These are phyloP conservation scores for Mucor saturninus DNA, from an alignment of 371 early-diverging fungal genomes.

Conservation along the genomic window DNA sequence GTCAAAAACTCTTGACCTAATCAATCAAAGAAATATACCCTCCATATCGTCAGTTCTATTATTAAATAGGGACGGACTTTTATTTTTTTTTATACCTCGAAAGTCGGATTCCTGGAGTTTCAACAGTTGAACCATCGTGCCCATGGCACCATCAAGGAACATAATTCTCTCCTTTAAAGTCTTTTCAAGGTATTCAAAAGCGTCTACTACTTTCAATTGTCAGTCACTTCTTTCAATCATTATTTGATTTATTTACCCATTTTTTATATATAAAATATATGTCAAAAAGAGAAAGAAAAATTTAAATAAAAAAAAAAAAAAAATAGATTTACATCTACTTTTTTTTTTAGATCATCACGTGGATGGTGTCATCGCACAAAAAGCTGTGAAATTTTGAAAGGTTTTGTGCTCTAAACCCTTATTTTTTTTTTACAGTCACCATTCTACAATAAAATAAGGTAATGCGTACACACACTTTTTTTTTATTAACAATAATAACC, in stretches of 20 bases:
- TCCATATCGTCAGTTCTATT: background rate
- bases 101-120: slow-evolving; percentile 84
- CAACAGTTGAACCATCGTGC: slow-evolving; percentile 90
- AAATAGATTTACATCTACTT: background rate
- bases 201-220: slow-evolving; percentile 29
- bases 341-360: background rate
- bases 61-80: background rate
- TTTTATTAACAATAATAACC: no score
- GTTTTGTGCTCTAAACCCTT: no score
- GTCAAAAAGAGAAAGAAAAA: slow-evolving; percentile 4
- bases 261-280: background rate
- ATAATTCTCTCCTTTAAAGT: slow-evolving; percentile 84
- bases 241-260: background rate
- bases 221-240: background rate
- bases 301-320: background rate
- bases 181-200: slow-evolving; percentile 72
- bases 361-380: no score
- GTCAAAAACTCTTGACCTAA: slow-evolving; percentile 77
- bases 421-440: no score
- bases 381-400: no score
- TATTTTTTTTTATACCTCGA: slow-evolving; percentile 51
- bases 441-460: no score
- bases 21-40: background rate
- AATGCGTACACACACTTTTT: no score
- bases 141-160: slow-evolving; percentile 95